Evolutionary conservation across 2,329 filamentous ascomycete species (phyloP).

Genomic region (Penicillium nordicum): DNA sequence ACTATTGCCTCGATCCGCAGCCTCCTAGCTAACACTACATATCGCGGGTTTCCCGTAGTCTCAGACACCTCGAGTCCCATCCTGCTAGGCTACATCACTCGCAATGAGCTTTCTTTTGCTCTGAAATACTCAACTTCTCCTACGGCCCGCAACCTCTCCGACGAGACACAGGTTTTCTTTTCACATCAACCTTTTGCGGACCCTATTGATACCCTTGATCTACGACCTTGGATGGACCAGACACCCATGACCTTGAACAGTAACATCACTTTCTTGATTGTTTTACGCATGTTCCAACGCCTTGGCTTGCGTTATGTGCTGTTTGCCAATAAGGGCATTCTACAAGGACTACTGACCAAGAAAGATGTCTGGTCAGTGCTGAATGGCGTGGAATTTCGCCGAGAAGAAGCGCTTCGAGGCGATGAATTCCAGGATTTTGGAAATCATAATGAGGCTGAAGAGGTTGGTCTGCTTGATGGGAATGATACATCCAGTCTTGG

Average conservation of each 20-base stretch:
- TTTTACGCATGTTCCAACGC: conserved; percentile 89
- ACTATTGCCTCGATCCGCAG: conserved; percentile 72
- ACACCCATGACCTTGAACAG: conserved; percentile 88
- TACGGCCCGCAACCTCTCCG: conserved; percentile 51
- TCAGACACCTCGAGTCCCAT: conserved; percentile 72
- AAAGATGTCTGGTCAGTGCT: conserved; percentile 96
- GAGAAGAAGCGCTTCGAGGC: conserved; percentile 31
- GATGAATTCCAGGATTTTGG: conserved; percentile 28
- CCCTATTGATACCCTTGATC: conserved; percentile 72
- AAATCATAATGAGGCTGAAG: conserved; percentile 31
- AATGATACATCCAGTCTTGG: conserved; percentile 33
- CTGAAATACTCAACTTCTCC: conserved; percentile 59
- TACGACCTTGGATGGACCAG: conserved; percentile 98
- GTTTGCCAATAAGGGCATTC: conserved; percentile 74
- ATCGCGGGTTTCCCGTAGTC: conserved; percentile 90
- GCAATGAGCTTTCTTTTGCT: conserved; percentile 82
- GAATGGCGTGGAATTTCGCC: conserved; percentile 65
- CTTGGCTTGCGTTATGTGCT: conserved; percentile 87
- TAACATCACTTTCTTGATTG: conserved; percentile 74
- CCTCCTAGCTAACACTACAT: conserved; percentile 69
- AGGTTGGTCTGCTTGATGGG: conserved; percentile 37
- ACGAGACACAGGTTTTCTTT: conserved; percentile 78
- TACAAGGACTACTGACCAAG: conserved; percentile 88
- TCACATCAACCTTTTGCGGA: conserved; percentile 78
- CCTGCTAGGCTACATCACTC: conserved; percentile 88